Conservation (phyloP, 2,329 filamentous ascomycete species). For the Colletotrichum sp. region DNA sequence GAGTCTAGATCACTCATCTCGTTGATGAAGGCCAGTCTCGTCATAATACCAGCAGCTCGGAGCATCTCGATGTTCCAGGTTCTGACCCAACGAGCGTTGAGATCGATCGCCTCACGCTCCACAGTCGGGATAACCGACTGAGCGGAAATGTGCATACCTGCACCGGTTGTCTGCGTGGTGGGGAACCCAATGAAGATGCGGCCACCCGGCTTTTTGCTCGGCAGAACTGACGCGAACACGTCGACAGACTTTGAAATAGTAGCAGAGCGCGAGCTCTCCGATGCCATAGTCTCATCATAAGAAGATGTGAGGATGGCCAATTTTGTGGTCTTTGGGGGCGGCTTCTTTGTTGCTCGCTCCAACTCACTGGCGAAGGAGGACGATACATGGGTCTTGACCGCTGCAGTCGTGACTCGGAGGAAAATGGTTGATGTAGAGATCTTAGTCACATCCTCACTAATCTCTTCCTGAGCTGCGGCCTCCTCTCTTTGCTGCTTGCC, state of each 20-base stretch:
- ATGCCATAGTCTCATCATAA: conserved; percentile 79
- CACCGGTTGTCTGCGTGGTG: conserved; percentile 94
- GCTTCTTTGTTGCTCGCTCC: conserved; percentile 95
- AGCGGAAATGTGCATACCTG: conserved; percentile 92
- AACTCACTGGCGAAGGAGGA: conserved; percentile 81
- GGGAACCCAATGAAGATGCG: conserved; percentile 98
- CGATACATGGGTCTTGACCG: conserved; percentile 77
- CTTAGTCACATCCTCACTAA: conserved; percentile 75
- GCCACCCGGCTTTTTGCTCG: conserved; percentile 80
- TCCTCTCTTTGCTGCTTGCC: conserved; percentile 68
- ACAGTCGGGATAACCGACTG: conserved; percentile 97
- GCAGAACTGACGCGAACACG: conserved; percentile 89
- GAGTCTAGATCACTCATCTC: conserved; percentile 81
- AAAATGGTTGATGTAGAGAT: conserved; percentile 82
- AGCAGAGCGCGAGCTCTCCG: conserved; percentile 58
- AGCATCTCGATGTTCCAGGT: conserved; percentile 97
- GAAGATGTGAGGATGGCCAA: conserved; percentile 91
- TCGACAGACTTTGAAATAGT: conserved; percentile 67
- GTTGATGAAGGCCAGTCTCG: conserved; percentile 83
- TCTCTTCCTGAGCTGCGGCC: conserved; percentile 63
- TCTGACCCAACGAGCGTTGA: conserved; percentile 93
- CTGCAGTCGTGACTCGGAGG: conserved; percentile 84
- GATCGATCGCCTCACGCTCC: conserved; percentile 93
- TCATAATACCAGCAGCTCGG: conserved; percentile 87
- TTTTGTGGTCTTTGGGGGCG: conserved; percentile 85